A percentile compares a stretch with the other conserved stretches of the same genome.
These are phyloP conservation scores for Metschnikowia lochheadii DNA, from an alignment of 805 yeast genomes.

Conservation along the genomic window DNA sequence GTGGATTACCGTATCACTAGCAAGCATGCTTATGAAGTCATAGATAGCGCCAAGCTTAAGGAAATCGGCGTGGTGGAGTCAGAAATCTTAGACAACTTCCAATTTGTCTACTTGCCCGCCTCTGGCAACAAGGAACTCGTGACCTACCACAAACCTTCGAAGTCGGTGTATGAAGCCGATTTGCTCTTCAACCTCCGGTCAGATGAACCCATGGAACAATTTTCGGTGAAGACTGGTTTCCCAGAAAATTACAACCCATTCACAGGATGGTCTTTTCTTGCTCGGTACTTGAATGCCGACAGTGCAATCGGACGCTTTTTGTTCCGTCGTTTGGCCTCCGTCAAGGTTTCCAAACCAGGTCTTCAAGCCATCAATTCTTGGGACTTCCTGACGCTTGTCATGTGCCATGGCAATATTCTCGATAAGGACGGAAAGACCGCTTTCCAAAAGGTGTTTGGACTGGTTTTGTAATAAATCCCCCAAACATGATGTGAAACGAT, in stretches of 20 bases:
- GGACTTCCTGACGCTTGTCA: conserved; percentile 25
- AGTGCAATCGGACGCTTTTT: conserved; percentile 30
- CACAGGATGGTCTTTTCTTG: conserved; percentile 39
- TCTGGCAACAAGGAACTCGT: conserved; percentile 60
- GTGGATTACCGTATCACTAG: conserved; percentile 41
- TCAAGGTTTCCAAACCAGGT: conserved; percentile 12
- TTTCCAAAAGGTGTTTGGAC: conserved; percentile 15
- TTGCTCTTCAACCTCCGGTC: conserved; percentile 53
- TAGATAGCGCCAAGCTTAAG: conserved; percentile 22
- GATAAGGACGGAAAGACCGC: conserved; percentile 14
- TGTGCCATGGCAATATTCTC: conserved; percentile 22
- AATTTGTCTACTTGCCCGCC: conserved; percentile 53
- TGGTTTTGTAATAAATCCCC: not conserved
- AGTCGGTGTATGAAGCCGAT: conserved; percentile 56
- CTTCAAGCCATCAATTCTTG: conserved; percentile 20
- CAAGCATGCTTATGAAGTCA: conserved; percentile 31
- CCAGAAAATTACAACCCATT: conserved; percentile 40
- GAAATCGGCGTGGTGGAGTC: conserved; percentile 35
- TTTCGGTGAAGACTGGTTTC: conserved; percentile 43
- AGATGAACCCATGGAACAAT: conserved; percentile 38
- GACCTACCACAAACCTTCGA: conserved; percentile 43
- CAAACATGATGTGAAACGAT: not conserved
- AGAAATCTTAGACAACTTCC: conserved; percentile 40
- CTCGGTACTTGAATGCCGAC: conserved; percentile 40
- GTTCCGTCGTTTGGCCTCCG: conserved; percentile 23